Conservation (phyloP, 2,329 filamentous ascomycete species). For the Aspergillus felis region DNA sequence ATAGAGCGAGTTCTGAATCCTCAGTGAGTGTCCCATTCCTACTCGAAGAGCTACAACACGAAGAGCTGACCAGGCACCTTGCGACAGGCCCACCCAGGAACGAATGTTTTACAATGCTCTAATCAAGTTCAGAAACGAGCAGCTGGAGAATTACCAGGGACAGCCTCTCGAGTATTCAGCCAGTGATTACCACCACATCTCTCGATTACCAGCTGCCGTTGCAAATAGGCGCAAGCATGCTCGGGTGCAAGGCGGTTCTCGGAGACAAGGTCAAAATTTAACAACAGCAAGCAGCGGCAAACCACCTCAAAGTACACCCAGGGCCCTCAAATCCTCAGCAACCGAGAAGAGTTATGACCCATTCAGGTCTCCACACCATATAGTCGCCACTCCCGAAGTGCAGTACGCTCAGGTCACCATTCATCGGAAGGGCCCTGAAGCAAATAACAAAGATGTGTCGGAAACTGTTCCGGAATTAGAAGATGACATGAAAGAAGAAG, state of each 20-base stretch:
- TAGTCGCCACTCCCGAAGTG: constrained; percentile 47
- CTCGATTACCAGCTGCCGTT: constrained; percentile 32
- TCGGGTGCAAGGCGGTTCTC: constrained; percentile 19
- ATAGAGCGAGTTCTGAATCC: constrained; percentile 63
- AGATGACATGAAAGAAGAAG: constrained; percentile 13
- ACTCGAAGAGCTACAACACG: neutral
- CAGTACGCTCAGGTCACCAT: constrained; percentile 66
- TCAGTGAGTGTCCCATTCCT: constrained; percentile 49
- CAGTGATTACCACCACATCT: constrained; percentile 84
- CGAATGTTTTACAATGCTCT: constrained; percentile 90
- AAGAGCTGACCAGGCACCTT: neutral
- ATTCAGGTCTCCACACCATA: constrained; percentile 65
- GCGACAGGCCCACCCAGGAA: constrained; percentile 71
- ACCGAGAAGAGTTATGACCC: constrained; percentile 73
- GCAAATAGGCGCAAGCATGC: constrained; percentile 22
- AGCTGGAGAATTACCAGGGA: constrained; percentile 78
- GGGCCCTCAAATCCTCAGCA: constrained; percentile 41
- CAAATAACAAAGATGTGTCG: constrained; percentile 6
- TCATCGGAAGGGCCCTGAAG: constrained; percentile 47
- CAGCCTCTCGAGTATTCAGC: constrained; percentile 75
- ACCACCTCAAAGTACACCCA: constrained; percentile 45
- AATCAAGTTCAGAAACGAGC: constrained; percentile 73
- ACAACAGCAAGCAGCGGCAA: constrained; percentile 51
- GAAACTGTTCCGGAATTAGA: constrained; percentile 15
- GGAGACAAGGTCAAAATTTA: constrained; percentile 53